Evolutionary conservation across 176 grass and related monocot genomes (phyloP), one percentile per base, ranked within the genome.

Genomic region (Cenchrus fungigraminus): DNA sequence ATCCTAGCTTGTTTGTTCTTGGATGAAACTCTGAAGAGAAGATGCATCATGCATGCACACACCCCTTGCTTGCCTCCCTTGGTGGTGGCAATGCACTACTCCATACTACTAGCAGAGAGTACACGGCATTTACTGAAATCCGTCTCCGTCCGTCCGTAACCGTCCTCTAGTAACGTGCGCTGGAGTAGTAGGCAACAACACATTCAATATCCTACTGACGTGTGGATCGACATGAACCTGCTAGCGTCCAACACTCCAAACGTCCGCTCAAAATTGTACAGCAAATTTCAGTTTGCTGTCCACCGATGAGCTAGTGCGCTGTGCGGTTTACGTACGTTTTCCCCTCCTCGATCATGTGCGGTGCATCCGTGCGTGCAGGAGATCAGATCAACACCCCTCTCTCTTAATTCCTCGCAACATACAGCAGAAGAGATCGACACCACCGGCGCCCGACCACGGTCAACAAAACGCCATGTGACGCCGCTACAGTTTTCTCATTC

Each of bases 271-370:
- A 9, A 51, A n/a, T 5, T 25, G 8, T 4, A 19, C 63, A 37
- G 10, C 22, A 34, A 32, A 12, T 34, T 34, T 65, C 63, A 12
- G 69, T 32, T 61, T 2, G 34, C 37, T 6, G 20, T 25, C 54
- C 22, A 32, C 28, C 25, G 9, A 13, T 34, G 17, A 5, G 29
- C 72, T 40, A 40, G 37, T 40, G 42, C 32, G 66, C 72, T 84
- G 65, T 84, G 65, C 61, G 49, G 82, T 84, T 76, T 76, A 68
- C 37, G 79, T 44, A 67, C 49, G 25, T 76, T 56, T 54, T 3
- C 60, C 64, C 63, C 17, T 51, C 51, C 12, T 5, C 13, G 31
- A 42, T 13, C 19, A 40, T 40, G 37, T 40, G 37, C 37, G 37
- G 37, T 40, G 37, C 37, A 40, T 4, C 37, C 37, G 37, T 40